Conservation (phyloP, 192 early-diverging fungal species). For the Backusella parvicylindrica region DNA sequence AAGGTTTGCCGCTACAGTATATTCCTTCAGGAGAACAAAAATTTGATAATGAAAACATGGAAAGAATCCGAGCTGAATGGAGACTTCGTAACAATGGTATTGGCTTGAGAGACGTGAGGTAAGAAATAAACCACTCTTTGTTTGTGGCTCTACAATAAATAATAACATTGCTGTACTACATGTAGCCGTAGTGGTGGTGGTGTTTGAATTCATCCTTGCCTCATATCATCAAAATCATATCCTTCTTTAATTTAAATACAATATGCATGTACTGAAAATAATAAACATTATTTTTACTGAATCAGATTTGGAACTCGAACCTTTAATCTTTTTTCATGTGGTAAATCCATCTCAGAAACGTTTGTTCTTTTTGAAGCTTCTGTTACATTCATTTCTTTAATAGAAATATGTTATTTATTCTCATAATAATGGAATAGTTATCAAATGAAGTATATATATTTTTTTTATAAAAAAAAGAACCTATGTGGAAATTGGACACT, state of each 20-base stretch:
- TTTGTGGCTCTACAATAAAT: not conserved
- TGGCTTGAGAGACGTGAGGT: constrained; percentile 26
- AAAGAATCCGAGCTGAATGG: constrained; percentile 23
- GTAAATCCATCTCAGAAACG: not conserved
- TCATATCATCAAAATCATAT: not conserved
- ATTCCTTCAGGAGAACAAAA: constrained; percentile 7
- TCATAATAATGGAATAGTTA: too few species aligned
- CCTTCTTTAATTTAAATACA: not conserved
- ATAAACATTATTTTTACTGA: not conserved
- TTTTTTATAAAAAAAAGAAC: too few species aligned
- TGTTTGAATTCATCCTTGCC: not conserved
- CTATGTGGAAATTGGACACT: too few species aligned
- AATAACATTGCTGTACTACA: not conserved
- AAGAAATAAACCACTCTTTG: not conserved
- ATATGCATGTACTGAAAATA: not conserved
- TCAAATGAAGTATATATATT: too few species aligned
- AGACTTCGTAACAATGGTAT: constrained; percentile 19
- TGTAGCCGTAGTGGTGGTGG: constrained; percentile 26
- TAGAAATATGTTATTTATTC: too few species aligned
- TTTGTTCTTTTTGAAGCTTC: not conserved
- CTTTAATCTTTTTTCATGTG: not conserved
- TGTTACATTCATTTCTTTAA: not conserved
- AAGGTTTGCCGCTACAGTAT: not conserved
- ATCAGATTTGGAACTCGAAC: not conserved
- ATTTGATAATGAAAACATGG: constrained; percentile 11